These are phyloP conservation scores for Litsea cubeba DNA, from an alignment of 164 flowering plant genomes.

Conservation along the genomic window DNA sequence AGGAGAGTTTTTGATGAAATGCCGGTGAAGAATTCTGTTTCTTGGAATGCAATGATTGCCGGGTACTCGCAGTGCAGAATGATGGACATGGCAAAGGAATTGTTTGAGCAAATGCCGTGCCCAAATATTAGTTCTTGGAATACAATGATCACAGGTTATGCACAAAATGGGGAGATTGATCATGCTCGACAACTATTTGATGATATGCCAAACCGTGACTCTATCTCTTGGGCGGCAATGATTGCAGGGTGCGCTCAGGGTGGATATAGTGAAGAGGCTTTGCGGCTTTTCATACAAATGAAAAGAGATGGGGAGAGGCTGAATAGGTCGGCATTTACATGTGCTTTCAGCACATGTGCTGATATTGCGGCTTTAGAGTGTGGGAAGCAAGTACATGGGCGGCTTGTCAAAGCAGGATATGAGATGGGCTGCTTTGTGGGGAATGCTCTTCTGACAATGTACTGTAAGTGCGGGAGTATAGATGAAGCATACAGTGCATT, in stretches of 20 bases:
- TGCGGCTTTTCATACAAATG: slow-evolving; percentile 58
- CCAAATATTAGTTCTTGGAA: slow-evolving; percentile 80
- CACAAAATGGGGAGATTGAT: slow-evolving; percentile 58
- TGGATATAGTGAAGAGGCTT: slow-evolving; percentile 66
- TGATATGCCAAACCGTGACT: slow-evolving; percentile 71
- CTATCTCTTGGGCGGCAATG: slow-evolving; percentile 90
- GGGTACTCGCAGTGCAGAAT: slow-evolving; percentile 58
- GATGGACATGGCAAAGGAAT: slow-evolving; percentile 64
- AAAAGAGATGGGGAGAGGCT: slow-evolving; percentile 54
- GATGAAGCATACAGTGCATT: slow-evolving; percentile 67
- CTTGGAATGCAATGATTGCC: slow-evolving; percentile 90
- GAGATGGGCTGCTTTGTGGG: slow-evolving; percentile 71
- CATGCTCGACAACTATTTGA: slow-evolving; percentile 59
- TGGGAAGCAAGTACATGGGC: slow-evolving; percentile 80
- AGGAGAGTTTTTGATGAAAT: slow-evolving; percentile 58
- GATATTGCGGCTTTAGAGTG: slow-evolving; percentile 72
- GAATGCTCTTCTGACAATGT: slow-evolving; percentile 87
- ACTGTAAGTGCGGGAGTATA: slow-evolving; percentile 83
- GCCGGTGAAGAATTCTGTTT: slow-evolving; percentile 74
- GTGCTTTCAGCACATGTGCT: slow-evolving; percentile 73
- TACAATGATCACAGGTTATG: slow-evolving; percentile 89
- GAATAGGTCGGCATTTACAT: slow-evolving; percentile 63
- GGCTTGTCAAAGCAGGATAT: slow-evolving; percentile 64
- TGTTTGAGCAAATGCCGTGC: slow-evolving; percentile 78
- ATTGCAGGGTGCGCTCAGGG: slow-evolving; percentile 78